These are phyloP conservation scores for Phaffia australis DNA, from an alignment of 768 basidiomycete genomes.

Conservation along the genomic window DNA sequence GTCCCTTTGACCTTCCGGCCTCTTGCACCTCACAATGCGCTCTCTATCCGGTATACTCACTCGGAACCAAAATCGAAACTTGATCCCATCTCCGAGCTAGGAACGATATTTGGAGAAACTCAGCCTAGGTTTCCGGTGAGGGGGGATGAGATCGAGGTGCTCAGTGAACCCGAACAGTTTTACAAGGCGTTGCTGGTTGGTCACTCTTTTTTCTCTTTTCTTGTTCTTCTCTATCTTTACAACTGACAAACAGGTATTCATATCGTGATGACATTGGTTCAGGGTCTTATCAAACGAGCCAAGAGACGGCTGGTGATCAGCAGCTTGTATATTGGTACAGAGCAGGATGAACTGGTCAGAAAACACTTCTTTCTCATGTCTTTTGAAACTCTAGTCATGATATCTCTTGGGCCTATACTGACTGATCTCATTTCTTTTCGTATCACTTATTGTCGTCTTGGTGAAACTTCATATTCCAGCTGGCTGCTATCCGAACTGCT, in stretches of 20 bases:
- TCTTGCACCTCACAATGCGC: no score
- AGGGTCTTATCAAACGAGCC: constrained; percentile 72
- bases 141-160: constrained; percentile 46
- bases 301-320: constrained; percentile 74
- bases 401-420: background rate
- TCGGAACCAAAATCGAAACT: background rate
- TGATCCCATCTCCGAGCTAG: constrained; percentile 17
- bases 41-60: no score
- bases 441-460: no score
- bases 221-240: background rate
- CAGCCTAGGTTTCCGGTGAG: constrained; percentile 37
- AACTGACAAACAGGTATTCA: background rate
- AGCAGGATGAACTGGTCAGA: constrained; percentile 66
- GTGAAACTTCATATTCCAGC: constrained; percentile 42
- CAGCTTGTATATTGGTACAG: constrained; percentile 64
- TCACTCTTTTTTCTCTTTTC: background rate
- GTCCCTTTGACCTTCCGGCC: no score
- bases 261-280: constrained; percentile 9
- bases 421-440: constrained; percentile 9
- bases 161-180: constrained; percentile 53
- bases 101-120: constrained; percentile 15
- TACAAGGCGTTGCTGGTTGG: constrained; percentile 43
- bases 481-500: constrained; percentile 54
- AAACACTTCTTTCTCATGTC: background rate
- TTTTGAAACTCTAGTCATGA: background rate